These are phyloP conservation scores for Dinochytrium kinnereticum DNA, from an alignment of 371 early-diverging fungal genomes.

Conservation along the genomic window DNA sequence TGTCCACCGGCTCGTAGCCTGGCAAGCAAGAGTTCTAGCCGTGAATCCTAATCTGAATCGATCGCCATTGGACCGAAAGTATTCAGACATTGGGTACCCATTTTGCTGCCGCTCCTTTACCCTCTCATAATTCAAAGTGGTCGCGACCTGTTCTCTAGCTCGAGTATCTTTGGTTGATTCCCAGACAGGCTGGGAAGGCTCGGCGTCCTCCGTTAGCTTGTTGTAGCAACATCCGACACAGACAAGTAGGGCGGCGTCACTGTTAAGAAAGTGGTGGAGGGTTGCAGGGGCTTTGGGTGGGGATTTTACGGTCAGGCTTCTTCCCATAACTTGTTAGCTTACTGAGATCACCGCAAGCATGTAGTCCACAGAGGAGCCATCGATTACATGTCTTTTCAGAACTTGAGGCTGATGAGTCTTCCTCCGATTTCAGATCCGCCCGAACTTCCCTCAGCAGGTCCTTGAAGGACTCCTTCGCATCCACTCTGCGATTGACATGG, in stretches of 20 bases:
- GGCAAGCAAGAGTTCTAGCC: conserved; percentile 83
- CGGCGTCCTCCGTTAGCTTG: conserved; percentile 57
- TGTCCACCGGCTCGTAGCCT: conserved; percentile 82
- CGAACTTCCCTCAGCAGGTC: conserved; percentile 27
- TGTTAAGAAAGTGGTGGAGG: conserved; percentile 71
- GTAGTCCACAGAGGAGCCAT: conserved; percentile 84
- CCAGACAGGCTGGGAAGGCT: conserved; percentile 3
- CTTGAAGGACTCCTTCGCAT: conserved; percentile 38
- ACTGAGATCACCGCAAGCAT: conserved; percentile 82
- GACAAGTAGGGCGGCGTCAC: conserved; percentile 69
- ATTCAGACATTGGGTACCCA: conserved; percentile 73
- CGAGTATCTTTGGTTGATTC: conserved; percentile 44
- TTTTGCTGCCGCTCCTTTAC: background rate
- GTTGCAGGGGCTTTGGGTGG: conserved; percentile 65
- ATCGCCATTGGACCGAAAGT: conserved; percentile 37
- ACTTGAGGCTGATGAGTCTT: background rate
- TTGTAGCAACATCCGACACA: conserved; percentile 91
- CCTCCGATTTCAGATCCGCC: background rate
- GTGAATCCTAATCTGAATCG: conserved; percentile 65
- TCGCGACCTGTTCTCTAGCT: no score
- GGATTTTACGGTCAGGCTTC: no score
- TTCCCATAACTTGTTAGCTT: background rate
- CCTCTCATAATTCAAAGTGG: no score
- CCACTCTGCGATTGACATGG: conserved; percentile 49
- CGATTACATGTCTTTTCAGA: conserved; percentile 22